Percentiles rank a stretch among this genome's conserved stretches.
Conservation (phyloP, 768 basidiomycete genomes). For the Tulasnella calospora region DNA sequence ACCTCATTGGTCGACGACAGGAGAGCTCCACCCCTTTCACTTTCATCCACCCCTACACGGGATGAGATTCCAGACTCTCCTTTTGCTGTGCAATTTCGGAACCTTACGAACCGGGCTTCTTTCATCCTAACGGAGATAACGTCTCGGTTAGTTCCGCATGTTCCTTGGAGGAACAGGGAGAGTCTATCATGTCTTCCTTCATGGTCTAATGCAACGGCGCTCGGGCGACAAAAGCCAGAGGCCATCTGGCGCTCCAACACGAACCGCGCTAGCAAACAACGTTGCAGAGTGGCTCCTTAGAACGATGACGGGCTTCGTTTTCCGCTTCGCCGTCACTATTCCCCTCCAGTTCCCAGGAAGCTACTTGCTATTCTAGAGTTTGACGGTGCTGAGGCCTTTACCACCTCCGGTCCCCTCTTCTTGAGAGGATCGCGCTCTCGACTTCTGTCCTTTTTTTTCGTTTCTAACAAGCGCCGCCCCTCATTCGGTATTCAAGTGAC, state of each 20-base stretch:
- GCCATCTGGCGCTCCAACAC: neutral
- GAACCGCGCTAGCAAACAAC: neutral
- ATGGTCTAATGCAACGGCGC: neutral
- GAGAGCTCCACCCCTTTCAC: neutral
- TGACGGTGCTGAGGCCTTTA: neutral
- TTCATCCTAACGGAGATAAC: neutral
- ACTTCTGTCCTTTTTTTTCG: neutral
- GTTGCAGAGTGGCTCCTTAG: neutral
- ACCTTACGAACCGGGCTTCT: neutral
- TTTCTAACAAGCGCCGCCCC: neutral
- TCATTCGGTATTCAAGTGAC: neutral
- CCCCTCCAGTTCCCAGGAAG: neutral
- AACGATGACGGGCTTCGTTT: neutral
- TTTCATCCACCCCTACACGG: neutral
- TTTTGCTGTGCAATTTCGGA: slow-evolving; percentile 10
- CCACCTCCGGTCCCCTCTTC: neutral
- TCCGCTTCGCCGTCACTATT: neutral
- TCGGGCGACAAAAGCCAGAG: neutral
- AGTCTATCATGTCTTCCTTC: neutral
- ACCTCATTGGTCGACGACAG: neutral
- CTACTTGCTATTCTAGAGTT: slow-evolving; percentile 12
- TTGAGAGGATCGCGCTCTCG: slow-evolving; percentile 9
- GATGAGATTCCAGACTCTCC: neutral
- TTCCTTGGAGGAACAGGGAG: neutral
- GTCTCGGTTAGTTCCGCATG: neutral